These are phyloP conservation scores for Pezicula radicicola DNA, from an alignment of 2,329 filamentous ascomycete genomes.

Conservation along the genomic window DNA sequence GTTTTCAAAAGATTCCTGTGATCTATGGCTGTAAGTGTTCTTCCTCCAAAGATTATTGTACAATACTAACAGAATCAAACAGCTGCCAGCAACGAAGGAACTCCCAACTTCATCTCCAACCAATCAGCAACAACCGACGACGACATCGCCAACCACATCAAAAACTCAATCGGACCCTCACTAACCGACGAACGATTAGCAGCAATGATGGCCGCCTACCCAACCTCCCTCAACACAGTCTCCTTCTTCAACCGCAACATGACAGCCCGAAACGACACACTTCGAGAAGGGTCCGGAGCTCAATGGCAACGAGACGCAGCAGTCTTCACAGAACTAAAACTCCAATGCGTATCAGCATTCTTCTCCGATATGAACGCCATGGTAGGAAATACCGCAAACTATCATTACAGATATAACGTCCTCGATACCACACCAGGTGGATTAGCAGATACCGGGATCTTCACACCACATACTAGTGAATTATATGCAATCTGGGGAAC, in stretches of 20 bases:
- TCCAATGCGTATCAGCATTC: slow-evolving; percentile 4
- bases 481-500: slow-evolving; percentile 18
- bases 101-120: neutral
- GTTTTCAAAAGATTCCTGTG: neutral
- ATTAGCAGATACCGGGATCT: slow-evolving; percentile 34
- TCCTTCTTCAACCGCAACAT: slow-evolving; percentile 5
- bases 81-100: neutral
- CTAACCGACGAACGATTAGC: neutral
- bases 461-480: slow-evolving; percentile 24
- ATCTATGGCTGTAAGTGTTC: neutral
- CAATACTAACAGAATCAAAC: neutral
- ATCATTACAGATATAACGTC: slow-evolving; percentile 41
- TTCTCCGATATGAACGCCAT: slow-evolving; percentile 40
- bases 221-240: neutral
- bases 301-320: slow-evolving; percentile 40
- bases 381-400: slow-evolving; percentile 36
- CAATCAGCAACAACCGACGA: neutral
- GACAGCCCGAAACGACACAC: slow-evolving; percentile 21
- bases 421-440: slow-evolving; percentile 5
- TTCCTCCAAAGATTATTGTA: neutral
- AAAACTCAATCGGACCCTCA: neutral
- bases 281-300: slow-evolving; percentile 25
- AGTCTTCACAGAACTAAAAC: slow-evolving; percentile 37
- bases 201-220: neutral
- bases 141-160: neutral